phyloP scores from a whole-genome alignment of 164 flowering plant species.

The Houttuynia cordata region DNA sequence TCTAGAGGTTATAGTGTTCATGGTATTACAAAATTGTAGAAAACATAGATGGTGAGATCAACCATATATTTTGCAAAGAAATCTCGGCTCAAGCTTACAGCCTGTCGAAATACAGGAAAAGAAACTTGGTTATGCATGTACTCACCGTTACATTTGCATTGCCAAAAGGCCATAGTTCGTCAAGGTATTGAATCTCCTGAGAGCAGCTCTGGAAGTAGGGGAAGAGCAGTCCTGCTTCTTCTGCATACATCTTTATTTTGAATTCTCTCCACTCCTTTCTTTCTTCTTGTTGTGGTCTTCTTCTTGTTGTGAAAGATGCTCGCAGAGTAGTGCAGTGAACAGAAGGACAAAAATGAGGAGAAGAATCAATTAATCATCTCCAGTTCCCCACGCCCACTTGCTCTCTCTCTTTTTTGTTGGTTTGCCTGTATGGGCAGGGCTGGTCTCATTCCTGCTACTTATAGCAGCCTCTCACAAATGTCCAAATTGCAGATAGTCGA shows the following conservation, averaged over 20 bases:
- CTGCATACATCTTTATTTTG: conserved; percentile 17
- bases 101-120: too few species aligned
- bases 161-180: background rate
- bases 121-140: background rate
- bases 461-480: background rate
- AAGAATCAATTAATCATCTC: background rate
- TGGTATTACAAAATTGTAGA: background rate
- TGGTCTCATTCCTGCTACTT: background rate
- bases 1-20: too few species aligned
- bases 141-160: conserved; percentile 1
- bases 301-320: background rate
- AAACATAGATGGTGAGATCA: background rate
- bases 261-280: background rate
- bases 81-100: too few species aligned
- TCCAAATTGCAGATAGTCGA: background rate
- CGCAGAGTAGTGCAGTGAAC: background rate
- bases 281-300: background rate
- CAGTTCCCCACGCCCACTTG: background rate
- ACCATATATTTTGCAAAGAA: too few species aligned
- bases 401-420: background rate
- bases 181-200: conserved; percentile 6
- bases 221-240: conserved; percentile 12
- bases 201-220: conserved; percentile 17
- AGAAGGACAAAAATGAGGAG: background rate
- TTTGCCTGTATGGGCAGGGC: background rate